phyloP scores from a whole-genome alignment of 306 rosid genomes.

The Pueraria montana region DNA sequence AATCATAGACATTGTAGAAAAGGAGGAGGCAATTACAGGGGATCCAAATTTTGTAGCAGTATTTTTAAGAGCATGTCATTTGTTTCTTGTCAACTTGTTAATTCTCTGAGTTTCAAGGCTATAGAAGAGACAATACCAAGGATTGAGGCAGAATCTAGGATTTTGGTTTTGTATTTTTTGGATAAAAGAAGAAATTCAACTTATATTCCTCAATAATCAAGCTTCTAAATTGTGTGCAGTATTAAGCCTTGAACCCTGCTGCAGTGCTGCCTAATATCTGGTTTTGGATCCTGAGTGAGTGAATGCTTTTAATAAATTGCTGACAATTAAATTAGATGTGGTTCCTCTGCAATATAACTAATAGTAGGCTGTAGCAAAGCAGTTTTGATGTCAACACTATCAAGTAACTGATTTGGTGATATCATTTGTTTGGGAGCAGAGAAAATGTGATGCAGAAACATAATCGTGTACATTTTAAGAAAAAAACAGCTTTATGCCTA shows the following conservation, averaged over 20 bases:
- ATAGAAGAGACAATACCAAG: not conserved
- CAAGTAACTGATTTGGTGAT: not conserved
- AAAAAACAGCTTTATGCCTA: not conserved
- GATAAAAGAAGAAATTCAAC: not conserved
- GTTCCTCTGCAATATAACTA: not conserved
- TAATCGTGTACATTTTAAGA: not conserved
- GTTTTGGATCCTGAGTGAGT: not conserved
- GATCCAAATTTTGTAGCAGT: no score
- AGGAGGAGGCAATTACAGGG: no score
- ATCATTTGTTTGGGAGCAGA: not conserved
- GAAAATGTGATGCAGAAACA: constrained; percentile 25
- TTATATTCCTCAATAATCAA: not conserved
- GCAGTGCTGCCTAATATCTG: not conserved
- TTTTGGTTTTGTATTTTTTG: not conserved
- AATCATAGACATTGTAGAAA: not conserved
- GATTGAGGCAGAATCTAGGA: not conserved
- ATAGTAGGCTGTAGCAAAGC: not conserved
- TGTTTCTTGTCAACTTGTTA: not conserved
- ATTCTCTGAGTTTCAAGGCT: not conserved
- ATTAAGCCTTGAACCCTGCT: not conserved
- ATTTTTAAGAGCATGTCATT: not conserved
- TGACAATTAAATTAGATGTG: not conserved
- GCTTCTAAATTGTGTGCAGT: not conserved
- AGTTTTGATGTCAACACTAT: not conserved
- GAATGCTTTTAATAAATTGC: not conserved